These are phyloP conservation scores for Psilocybe tampanensis DNA, from an alignment of 768 basidiomycete species.

Conservation along the genomic window DNA sequence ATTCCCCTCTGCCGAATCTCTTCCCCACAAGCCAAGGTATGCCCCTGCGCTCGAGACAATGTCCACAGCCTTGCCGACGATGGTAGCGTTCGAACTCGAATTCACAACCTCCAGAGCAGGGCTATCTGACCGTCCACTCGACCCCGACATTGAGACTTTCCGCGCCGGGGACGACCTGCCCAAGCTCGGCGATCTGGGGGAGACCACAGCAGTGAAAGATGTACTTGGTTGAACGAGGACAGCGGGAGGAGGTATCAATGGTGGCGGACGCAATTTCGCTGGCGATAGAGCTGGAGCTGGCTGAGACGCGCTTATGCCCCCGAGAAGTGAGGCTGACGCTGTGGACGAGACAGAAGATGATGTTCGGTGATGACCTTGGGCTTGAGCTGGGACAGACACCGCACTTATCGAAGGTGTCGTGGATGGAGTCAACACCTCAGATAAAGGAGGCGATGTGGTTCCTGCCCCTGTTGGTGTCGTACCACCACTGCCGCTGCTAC, in stretches of 20 bases:
- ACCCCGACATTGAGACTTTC: conserved; percentile 8
- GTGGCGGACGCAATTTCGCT: conserved; percentile 28
- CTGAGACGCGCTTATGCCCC: conserved; percentile 13
- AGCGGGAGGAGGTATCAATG: conserved; percentile 32
- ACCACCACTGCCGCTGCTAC: conserved; percentile 8
- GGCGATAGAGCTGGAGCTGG: conserved; percentile 12
- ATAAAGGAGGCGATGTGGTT: conserved; percentile 1
- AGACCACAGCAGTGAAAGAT: conserved; percentile 31
- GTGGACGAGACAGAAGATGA: not conserved
- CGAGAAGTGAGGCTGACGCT: not conserved
- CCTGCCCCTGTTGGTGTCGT: conserved; percentile 11
- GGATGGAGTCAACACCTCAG: not conserved
- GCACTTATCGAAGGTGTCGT: not conserved
- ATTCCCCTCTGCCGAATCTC: conserved; percentile 8
- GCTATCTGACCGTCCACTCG: conserved; percentile 15
- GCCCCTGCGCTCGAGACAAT: conserved; percentile 83
- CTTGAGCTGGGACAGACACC: not conserved
- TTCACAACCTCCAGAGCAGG: conserved; percentile 3
- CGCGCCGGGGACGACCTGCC: not conserved
- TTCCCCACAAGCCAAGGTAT: conserved; percentile 60
- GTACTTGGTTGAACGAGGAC: conserved; percentile 36
- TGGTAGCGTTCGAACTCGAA: conserved; percentile 26
- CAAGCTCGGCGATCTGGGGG: conserved; percentile 1
- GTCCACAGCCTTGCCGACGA: conserved; percentile 63
- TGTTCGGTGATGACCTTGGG: not conserved